Conservation (phyloP, 2,329 filamentous ascomycete genomes). For the Ophiocordyceps polyrhachis-furcata region DNA sequence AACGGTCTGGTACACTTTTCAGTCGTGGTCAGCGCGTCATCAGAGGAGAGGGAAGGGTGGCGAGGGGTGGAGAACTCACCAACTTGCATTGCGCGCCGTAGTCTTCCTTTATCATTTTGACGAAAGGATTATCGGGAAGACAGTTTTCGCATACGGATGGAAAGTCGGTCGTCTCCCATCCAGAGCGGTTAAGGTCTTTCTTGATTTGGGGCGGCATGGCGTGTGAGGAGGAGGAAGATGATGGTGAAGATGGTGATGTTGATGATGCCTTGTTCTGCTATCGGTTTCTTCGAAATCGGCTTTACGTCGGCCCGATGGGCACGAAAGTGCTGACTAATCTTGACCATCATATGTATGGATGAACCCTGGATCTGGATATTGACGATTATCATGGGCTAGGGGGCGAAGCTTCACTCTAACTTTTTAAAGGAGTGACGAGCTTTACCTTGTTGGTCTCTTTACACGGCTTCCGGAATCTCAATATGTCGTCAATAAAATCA, state of each 20-base stretch:
- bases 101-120: conserved; percentile 98
- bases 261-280: neutral
- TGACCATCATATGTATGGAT: neutral
- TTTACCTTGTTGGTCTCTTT: neutral
- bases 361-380: neutral
- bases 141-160: conserved; percentile 84
- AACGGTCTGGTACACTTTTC: conserved; percentile 71
- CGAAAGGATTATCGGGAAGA: conserved; percentile 88
- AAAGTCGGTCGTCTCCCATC: conserved; percentile 88
- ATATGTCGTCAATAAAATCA: conserved; percentile 9
- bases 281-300: neutral
- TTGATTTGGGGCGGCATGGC: conserved; percentile 82
- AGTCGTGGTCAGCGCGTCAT: neutral
- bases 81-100: conserved; percentile 74
- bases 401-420: neutral
- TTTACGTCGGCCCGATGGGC: neutral
- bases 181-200: conserved; percentile 83
- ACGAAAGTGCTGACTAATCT: neutral
- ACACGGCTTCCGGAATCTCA: neutral
- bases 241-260: neutral
- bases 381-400: neutral
- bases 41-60: neutral
- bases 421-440: too few relatives aligned
- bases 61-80: conserved; percentile 10
- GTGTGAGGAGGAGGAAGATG: neutral